phyloP scores from a whole-genome alignment of 805 yeast genomes.

The Pichia nakasei region DNA sequence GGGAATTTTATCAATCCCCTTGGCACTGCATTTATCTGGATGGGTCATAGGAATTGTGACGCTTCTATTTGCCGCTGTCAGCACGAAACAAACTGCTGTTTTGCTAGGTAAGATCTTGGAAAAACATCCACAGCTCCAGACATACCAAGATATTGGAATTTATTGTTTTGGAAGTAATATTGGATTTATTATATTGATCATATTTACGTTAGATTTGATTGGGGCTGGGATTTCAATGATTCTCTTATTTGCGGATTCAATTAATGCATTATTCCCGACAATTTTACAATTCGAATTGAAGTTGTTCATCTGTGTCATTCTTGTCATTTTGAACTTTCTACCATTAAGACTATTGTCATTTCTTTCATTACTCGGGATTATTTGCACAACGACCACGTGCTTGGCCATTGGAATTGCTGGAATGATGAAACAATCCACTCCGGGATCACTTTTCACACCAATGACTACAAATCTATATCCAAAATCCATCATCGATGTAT shows the following conservation, averaged over 20 bases:
- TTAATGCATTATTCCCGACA: conserved; percentile 38
- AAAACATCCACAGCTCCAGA: conserved; percentile 31
- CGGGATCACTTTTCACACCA: conserved; percentile 65
- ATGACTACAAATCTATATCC: conserved; percentile 69
- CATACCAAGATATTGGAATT: conserved; percentile 54
- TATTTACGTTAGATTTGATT: conserved; percentile 48
- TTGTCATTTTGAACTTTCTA: conserved; percentile 46
- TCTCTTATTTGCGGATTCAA: conserved; percentile 53
- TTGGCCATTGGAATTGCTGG: conserved; percentile 55
- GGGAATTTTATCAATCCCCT: conserved; percentile 65
- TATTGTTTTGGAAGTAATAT: conserved; percentile 38
- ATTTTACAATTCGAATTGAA: conserved; percentile 34
- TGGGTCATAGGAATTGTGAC: conserved; percentile 45
- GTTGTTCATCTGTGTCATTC: conserved; percentile 27
- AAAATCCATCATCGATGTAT: conserved; percentile 35
- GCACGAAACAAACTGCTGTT: conserved; percentile 46
- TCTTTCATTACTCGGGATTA: conserved; percentile 60
- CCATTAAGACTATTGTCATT: conserved; percentile 69
- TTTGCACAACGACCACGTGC: conserved; percentile 61
- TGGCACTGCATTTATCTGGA: conserved; percentile 61
- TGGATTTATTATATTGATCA: conserved; percentile 35
- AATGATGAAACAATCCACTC: conserved; percentile 44
- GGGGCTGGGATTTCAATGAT: conserved; percentile 55
- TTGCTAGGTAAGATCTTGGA: conserved; percentile 41
- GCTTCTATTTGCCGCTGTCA: conserved; percentile 36